Evolutionary conservation across 2,329 filamentous ascomycete species (phyloP).

Genomic region (Hypocreales sp.): DNA sequence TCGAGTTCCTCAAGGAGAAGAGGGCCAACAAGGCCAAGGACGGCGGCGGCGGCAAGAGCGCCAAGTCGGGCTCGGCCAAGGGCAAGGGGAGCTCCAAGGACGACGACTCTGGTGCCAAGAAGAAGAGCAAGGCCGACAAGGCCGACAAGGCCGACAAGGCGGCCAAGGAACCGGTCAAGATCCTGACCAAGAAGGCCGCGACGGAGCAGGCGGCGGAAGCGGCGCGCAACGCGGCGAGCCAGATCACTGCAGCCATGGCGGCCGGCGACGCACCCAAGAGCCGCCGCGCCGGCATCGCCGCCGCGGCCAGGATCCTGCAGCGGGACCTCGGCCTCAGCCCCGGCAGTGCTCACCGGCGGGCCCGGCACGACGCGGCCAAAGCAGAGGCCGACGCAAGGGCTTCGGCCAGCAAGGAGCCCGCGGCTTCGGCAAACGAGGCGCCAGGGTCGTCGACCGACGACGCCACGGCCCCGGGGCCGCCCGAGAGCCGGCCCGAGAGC

Average conservation of each 20-base stretch:
- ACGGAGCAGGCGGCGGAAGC: slow-evolving; percentile 31
- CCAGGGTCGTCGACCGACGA: slow-evolving; percentile 8
- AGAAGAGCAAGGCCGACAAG: slow-evolving; percentile 44
- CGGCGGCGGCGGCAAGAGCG: slow-evolving; percentile 19
- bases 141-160: slow-evolving; percentile 35
- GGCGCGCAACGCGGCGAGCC: slow-evolving; percentile 24
- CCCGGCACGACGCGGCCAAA: slow-evolving; percentile 42
- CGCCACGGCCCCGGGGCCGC: slow-evolving; percentile 5
- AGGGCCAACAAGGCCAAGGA: slow-evolving; percentile 62
- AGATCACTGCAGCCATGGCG: slow-evolving; percentile 15
- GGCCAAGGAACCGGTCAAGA: slow-evolving; percentile 44
- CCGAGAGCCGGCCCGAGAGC: slow-evolving; percentile 9
- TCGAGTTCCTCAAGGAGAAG: slow-evolving; percentile 83
- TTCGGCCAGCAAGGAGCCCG: slow-evolving; percentile 17
- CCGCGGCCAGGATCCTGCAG: slow-evolving; percentile 48
- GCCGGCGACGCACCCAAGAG: slow-evolving; percentile 31
- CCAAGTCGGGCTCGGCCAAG: slow-evolving; percentile 35
- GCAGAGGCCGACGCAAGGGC: slow-evolving; percentile 31
- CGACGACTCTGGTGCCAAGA: slow-evolving; percentile 44
- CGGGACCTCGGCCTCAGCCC: slow-evolving; percentile 50
- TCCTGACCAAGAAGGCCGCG: slow-evolving; percentile 43
- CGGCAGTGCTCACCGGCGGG: slow-evolving; percentile 44
- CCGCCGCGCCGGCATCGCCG: slow-evolving; percentile 43
- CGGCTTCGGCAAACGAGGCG: slow-evolving; percentile 7
- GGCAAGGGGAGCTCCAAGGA: slow-evolving; percentile 24